phyloP scores from a whole-genome alignment of 169 alveolate species.

The Eimeria acervulina region DNA sequence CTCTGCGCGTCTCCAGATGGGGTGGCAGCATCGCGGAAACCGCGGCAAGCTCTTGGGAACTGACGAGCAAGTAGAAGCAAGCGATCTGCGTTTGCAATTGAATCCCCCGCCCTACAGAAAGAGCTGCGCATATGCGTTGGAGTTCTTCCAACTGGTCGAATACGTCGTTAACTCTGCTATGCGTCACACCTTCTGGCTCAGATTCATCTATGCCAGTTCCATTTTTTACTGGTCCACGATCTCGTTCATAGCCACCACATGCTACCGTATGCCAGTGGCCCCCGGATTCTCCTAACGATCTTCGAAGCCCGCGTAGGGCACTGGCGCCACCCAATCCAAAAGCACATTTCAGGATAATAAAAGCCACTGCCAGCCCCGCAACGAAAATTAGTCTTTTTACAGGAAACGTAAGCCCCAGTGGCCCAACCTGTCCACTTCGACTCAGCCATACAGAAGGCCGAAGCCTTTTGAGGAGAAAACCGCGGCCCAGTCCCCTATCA shows the following conservation, averaged over 20 bases:
- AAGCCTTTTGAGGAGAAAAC: neutral
- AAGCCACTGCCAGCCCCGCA: neutral
- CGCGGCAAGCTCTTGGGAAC: constrained; percentile 12
- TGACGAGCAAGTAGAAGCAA: neutral
- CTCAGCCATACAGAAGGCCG: neutral
- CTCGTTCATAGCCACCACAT: neutral
- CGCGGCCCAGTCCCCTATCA: neutral
- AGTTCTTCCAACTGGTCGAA: neutral
- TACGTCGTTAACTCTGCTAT: neutral
- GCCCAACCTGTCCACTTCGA: neutral
- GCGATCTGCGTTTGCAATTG: neutral
- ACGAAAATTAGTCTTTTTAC: neutral
- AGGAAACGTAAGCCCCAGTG: neutral
- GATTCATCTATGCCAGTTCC: neutral
- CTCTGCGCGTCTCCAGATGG: neutral
- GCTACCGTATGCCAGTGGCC: neutral
- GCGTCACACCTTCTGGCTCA: neutral
- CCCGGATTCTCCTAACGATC: neutral
- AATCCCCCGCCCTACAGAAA: neutral
- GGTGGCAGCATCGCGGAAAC: neutral
- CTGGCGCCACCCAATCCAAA: neutral
- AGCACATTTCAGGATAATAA: constrained; percentile 11
- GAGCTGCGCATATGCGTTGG: neutral
- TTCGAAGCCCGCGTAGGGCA: neutral
- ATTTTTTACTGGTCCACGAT: neutral